Base-by-base conservation (phyloP, 1,284 basidiomycete species). In the Hemileia vastatrix region DNA sequence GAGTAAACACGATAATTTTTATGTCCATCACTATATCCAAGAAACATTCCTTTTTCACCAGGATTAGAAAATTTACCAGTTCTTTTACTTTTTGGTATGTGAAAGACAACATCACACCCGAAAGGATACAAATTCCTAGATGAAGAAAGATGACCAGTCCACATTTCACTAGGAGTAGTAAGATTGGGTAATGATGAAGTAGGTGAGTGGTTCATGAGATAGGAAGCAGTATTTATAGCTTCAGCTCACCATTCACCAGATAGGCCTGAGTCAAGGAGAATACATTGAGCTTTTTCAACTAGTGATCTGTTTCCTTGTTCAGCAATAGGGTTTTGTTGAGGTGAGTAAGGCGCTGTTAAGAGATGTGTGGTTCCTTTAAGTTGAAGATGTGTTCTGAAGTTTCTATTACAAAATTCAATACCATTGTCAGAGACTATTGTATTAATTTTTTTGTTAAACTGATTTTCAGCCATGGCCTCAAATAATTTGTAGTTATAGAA, bases 321-420 rank as follows among this genome's bases (percentile, higher is more conserved):
- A 15, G 54, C 18, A 31, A 56, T 44, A 11, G 54, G 54, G 18
- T 56, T 56, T 47, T 56, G 54, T 13, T 56, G 54, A 2, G 54
- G 40, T 1, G 54, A 24, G 9, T 56, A 45, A 11, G 54, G 24
- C 1, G 40, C 54, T 24, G 40, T 24, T 3, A 24, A 24, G 43
- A 11, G 21, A 27, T 56, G 54, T 11, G 4, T 23, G 4, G 47
- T 47, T 1, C 54, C 54, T 27, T 27, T 27, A 6, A 24, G n/a
- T 15, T 23, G 6, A 13, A 24, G 44, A 27, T 44, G 18, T 1
- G 18, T 4, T 18, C 15, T 1, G n/a, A 44, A 56, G 31, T 15
- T 11, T 2, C 11, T 13, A n/a, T 56, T 56, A 4, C 43, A 4
- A 47, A 45, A 45, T 47, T 53, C 51, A 13, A 27, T 33, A 1